Evolutionary conservation across 1,284 basidiomycete species (phyloP), one percentile per base, ranked within the genome.

Genomic region (Cryptococcus amylolentus): DNA sequence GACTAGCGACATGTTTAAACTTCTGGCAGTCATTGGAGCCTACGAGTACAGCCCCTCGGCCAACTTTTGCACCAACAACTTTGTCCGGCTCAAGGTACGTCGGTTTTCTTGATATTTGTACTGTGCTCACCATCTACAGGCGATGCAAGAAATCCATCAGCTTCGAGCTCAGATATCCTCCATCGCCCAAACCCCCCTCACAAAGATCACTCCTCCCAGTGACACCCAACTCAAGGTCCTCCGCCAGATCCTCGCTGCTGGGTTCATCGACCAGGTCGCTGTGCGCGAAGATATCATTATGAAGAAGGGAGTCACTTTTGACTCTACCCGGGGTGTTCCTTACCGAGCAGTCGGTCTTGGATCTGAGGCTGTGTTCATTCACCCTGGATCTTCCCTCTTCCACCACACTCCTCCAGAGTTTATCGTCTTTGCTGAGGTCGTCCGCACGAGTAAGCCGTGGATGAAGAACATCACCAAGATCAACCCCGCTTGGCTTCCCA

Each of bases 131-230:
- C 45, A 46, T n/a, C 16, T 10, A 27, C 60, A 95, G 91, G 91
- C 93, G 0, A 98, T 99, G 94, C 90, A 97, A 77, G 96, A 99
- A 79, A 96, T 98, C 43, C 94, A 95, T 76, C 98, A 98, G 75
- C 82, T 99, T n/a, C 86, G 94, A 41, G 82, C 85, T 0, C 96
- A 97, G 70, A 88, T 97, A 57, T 89, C 84, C 66, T 85, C 81
- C 63, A 93, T 96, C 52, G 88, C 93, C 1, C 81, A 83, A 54
- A 49, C 61, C 78, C 82, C 26, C 85, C 87, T 83, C 4, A 80
- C 81, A 4, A 84, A 85, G 56, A 78, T 92, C 12, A 71, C 78
- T 38, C 91, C 90, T 20, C 92, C 92, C 0, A 85, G 67, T 54
- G 84, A 84, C 37, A 82, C 83, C 23, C 91, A 97, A 87, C 81